A percentile compares a stretch with the other conserved stretches of the same genome.
These are phyloP conservation scores for Pharus latifolius DNA, from an alignment of 176 grass and related monocot genomes.

Conservation along the genomic window DNA sequence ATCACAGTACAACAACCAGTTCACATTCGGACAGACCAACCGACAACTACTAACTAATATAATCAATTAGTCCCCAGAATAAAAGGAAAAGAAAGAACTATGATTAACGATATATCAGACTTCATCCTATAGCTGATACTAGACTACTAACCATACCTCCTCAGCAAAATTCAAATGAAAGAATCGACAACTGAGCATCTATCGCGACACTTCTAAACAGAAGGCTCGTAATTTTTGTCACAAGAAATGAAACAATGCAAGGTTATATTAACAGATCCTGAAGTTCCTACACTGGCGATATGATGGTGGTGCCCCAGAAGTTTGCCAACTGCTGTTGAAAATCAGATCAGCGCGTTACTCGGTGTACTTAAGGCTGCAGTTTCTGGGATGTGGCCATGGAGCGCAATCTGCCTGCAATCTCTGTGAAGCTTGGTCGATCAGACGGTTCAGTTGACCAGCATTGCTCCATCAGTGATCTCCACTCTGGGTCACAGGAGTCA, in stretches of 20 bases:
- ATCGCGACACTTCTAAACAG: slow-evolving; percentile 23
- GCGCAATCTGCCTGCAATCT: slow-evolving; percentile 58
- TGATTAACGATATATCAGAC: slow-evolving; percentile 16
- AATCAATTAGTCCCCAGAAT: slow-evolving; percentile 44
- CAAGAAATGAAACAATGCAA: slow-evolving; percentile 47
- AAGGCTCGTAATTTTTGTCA: slow-evolving; percentile 31
- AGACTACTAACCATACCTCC: slow-evolving; percentile 47
- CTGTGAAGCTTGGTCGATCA: slow-evolving; percentile 69
- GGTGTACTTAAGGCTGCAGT: slow-evolving; percentile 34
- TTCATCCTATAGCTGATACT: slow-evolving; percentile 41
- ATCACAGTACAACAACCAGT: slow-evolving; percentile 31
- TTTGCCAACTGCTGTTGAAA: neutral
- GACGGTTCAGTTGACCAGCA: slow-evolving; percentile 91
- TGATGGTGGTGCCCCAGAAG: neutral
- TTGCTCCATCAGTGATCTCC: slow-evolving; percentile 93
- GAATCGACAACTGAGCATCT: slow-evolving; percentile 44
- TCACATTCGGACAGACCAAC: slow-evolving; percentile 19
- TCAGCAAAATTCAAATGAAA: slow-evolving; percentile 58
- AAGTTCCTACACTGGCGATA: slow-evolving; percentile 7
- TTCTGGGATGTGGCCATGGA: slow-evolving; percentile 70
- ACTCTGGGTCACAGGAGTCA: slow-evolving; percentile 70
- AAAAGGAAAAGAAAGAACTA: neutral
- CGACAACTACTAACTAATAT: neutral
- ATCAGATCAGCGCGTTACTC: neutral
- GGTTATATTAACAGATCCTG: slow-evolving; percentile 44